A percentile compares a stretch with the other conserved stretches of the same genome.
Conservation (phyloP, 2,329 filamentous ascomycete genomes). For the Colletotrichum tofieldiae region DNA sequence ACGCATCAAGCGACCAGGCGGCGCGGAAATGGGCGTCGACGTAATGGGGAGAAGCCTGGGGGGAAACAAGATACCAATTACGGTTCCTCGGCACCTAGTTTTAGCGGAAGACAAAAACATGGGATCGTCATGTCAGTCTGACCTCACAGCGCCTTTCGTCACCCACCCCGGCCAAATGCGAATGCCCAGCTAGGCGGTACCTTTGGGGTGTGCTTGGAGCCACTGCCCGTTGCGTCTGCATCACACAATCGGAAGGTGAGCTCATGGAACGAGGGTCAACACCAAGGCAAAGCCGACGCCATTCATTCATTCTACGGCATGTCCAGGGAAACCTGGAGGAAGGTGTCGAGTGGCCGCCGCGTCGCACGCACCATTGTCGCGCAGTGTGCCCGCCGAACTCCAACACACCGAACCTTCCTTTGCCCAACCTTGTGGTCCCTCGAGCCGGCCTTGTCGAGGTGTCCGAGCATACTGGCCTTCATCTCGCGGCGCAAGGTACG, state of each 20-base stretch:
- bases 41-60: slow-evolving; percentile 26
- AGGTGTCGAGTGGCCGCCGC: background rate
- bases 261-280: background rate
- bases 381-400: background rate
- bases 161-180: background rate
- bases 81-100: slow-evolving; percentile 36
- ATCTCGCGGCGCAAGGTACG: slow-evolving; percentile 10
- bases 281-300: background rate
- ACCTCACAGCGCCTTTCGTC: slow-evolving; percentile 36
- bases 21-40: slow-evolving; percentile 23
- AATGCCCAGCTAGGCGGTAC: background rate
- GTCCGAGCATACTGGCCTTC: background rate
- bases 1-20: slow-evolving; percentile 10
- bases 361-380: background rate
- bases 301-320: background rate
- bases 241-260: background rate
- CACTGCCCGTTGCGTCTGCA: background rate
- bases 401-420: background rate
- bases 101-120: slow-evolving; percentile 27
- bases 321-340: background rate
- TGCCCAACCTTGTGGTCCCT: slow-evolving; percentile 1
- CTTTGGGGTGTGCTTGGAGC: background rate
- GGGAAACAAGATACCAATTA: slow-evolving; percentile 29
- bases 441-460: slow-evolving; percentile 4
- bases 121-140: slow-evolving; percentile 40